Evolutionary conservation across 768 basidiomycete genomes (phyloP).

Genomic region (Auriscalpium vulgare): DNA sequence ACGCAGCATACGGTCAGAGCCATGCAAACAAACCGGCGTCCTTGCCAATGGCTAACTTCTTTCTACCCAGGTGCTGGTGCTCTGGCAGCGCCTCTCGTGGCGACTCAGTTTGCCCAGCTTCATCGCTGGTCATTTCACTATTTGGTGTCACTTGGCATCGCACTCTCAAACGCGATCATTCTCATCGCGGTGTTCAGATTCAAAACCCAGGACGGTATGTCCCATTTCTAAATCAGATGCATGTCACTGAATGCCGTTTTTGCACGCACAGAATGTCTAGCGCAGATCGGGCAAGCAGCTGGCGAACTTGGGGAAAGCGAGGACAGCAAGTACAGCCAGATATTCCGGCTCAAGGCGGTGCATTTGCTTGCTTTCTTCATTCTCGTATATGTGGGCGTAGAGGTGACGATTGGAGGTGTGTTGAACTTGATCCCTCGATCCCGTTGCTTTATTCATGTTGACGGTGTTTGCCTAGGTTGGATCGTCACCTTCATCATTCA

Average conservation of each 20-base stretch:
- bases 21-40: too few species aligned
- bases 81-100: conserved; percentile 59
- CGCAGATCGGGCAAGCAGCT: conserved; percentile 40
- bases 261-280: conserved; percentile 38
- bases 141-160: conserved; percentile 59
- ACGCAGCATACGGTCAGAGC: conserved; percentile 51
- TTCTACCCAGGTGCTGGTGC: conserved; percentile 49
- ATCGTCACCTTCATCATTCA: conserved; percentile 42
- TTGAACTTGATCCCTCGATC: background rate
- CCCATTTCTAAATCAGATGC: background rate
- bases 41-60: background rate
- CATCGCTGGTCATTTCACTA: conserved; percentile 72
- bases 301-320: conserved; percentile 30
- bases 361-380: conserved; percentile 35
- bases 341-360: conserved; percentile 29
- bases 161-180: conserved; percentile 43
- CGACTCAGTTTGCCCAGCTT: conserved; percentile 70
- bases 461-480: conserved; percentile 30
- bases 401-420: conserved; percentile 27
- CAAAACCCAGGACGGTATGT: conserved; percentile 58
- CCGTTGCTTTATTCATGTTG: background rate
- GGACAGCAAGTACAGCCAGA: conserved; percentile 37
- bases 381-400: conserved; percentile 33
- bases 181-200: conserved; percentile 54
- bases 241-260: background rate